These are phyloP conservation scores for Cairneyella variabilis DNA, from an alignment of 495 filamentous ascomycete species.

Conservation along the genomic window DNA sequence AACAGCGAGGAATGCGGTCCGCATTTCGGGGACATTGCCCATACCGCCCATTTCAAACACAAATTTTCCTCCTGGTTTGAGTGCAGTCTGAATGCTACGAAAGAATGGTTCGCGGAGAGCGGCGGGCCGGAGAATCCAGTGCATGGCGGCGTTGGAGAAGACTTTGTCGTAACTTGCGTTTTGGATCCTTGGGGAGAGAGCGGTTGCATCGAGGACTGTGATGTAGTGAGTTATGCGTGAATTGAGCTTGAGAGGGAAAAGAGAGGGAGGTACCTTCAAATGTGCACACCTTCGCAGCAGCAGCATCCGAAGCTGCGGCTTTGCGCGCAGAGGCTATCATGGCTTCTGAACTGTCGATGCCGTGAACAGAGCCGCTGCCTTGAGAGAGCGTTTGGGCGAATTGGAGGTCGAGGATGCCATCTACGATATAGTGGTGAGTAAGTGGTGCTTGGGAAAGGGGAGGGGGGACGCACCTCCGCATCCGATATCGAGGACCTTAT, in stretches of 20 bases:
- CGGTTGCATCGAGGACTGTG: constrained; percentile 18
- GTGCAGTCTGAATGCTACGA: constrained; percentile 38
- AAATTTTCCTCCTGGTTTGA: constrained; percentile 56
- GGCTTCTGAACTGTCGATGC: constrained; percentile 59
- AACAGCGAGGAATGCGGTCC: constrained; percentile 50
- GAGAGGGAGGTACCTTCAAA: constrained; percentile 49
- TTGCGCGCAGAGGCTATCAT: constrained; percentile 58
- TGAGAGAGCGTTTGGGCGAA: constrained; percentile 41
- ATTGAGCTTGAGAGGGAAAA: no score
- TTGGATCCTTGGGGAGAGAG: constrained; percentile 23
- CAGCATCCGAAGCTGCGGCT: constrained; percentile 20
- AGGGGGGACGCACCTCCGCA: constrained; percentile 53
- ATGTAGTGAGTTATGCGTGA: no score
- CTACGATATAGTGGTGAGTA: constrained; percentile 20
- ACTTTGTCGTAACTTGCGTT: constrained; percentile 51
- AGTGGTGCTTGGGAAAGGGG: neutral
- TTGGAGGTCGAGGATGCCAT: constrained; percentile 60
- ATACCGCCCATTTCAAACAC: constrained; percentile 72
- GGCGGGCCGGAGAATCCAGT: constrained; percentile 63
- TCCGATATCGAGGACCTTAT: constrained; percentile 68
- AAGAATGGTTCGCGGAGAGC: constrained; percentile 36
- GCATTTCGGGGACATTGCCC: constrained; percentile 66
- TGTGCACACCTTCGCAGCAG: constrained; percentile 29
- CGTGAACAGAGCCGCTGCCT: constrained; percentile 47
- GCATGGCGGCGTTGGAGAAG: constrained; percentile 75